phyloP scores from a whole-genome alignment of 345 rosid genomes.

The Geranium rotundifolium region DNA sequence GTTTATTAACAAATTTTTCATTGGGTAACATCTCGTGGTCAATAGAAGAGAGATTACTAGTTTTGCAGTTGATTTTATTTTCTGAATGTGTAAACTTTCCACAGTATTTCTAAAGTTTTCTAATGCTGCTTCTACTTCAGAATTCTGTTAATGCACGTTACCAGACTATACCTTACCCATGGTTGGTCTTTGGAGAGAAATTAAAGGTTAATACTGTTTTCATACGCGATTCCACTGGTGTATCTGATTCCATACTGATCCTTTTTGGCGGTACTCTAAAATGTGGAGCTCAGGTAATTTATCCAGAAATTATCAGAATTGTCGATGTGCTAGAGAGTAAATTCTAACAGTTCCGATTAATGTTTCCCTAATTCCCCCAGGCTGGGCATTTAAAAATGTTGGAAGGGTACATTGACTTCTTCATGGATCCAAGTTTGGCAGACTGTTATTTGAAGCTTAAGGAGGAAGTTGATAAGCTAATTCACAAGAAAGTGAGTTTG shows the following conservation, averaged over 20 bases:
- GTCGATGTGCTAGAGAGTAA: background rate
- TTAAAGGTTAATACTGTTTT: slow-evolving; percentile 85
- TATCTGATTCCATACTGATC: slow-evolving; percentile 82
- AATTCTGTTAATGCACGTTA: slow-evolving; percentile 91
- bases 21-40: background rate
- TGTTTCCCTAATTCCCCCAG: slow-evolving; percentile 25
- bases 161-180: slow-evolving; percentile 82
- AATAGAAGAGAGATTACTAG: background rate
- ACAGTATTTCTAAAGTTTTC: background rate
- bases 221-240: slow-evolving; percentile 92
- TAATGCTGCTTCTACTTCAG: slow-evolving; percentile 30
- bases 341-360: slow-evolving; percentile 1
- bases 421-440: slow-evolving; percentile 85
- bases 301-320: background rate
- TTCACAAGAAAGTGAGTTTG: slow-evolving; percentile 52
- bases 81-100: background rate
- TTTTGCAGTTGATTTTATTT: background rate
- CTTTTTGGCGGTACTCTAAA: slow-evolving; percentile 78
- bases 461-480: slow-evolving; percentile 70
- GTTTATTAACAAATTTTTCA: too few relatives aligned
- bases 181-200: slow-evolving; percentile 97
- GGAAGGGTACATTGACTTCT: slow-evolving; percentile 81
- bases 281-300: slow-evolving; percentile 59
- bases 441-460: slow-evolving; percentile 73
- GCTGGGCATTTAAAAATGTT: slow-evolving; percentile 91